Conservation (phyloP, 2,329 filamentous ascomycete genomes). For the Cladobotryum protrusum region DNA sequence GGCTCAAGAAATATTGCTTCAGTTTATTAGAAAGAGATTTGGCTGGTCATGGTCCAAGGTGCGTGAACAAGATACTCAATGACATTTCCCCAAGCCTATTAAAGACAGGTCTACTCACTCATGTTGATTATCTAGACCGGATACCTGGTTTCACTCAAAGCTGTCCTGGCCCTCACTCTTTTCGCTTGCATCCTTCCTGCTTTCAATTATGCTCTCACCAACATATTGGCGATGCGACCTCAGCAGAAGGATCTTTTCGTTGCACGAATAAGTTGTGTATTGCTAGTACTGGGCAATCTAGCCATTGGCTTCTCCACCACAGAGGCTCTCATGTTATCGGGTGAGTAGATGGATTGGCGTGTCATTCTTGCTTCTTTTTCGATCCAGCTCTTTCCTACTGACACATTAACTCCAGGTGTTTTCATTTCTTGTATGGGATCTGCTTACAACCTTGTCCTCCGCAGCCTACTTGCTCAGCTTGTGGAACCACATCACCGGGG, state of each 20-base stretch:
- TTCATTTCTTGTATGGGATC: neutral
- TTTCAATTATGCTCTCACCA: neutral
- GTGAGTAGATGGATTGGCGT: neutral
- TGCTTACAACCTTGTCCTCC: conserved; percentile 1
- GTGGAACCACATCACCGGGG: neutral
- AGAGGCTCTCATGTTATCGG: neutral
- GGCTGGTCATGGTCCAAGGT: conserved; percentile 10
- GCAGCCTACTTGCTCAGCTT: neutral
- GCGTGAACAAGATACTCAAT: neutral
- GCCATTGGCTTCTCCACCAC: neutral
- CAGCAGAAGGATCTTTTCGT: neutral
- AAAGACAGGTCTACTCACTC: too few relatives aligned
- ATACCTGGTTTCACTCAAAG: conserved; percentile 1
- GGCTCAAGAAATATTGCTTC: neutral
- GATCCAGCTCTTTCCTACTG: too few relatives aligned
- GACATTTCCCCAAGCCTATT: too few relatives aligned
- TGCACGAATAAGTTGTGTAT: neutral
- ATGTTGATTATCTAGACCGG: neutral
- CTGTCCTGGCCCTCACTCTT: neutral
- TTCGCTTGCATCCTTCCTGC: neutral
- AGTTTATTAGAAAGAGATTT: conserved; percentile 9
- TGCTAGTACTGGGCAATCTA: neutral
- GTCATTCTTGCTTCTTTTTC: too few relatives aligned
- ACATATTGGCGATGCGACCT: neutral
- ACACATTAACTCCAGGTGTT: neutral